These are phyloP conservation scores for Neoarthrinium moseri DNA, from an alignment of 2,329 filamentous ascomycete genomes.

Conservation along the genomic window DNA sequence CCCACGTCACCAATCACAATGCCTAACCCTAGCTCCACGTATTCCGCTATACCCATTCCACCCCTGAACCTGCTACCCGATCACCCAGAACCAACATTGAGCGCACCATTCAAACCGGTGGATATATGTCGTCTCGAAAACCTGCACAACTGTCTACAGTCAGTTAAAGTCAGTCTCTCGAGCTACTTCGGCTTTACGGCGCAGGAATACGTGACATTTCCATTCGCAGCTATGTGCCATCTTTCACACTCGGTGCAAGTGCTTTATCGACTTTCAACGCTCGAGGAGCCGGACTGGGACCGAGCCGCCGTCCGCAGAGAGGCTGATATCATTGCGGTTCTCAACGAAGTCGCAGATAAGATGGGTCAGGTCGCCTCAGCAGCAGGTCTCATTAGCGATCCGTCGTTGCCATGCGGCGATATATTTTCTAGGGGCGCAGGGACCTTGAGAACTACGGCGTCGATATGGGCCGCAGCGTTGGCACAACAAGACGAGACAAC, in stretches of 20 bases:
- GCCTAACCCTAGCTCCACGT: background rate
- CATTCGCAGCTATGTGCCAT: constrained; percentile 22
- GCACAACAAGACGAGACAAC: background rate
- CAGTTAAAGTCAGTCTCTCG: constrained; percentile 19
- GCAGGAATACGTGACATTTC: constrained; percentile 17
- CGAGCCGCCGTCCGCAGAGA: constrained; percentile 14
- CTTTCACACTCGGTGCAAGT: constrained; percentile 24
- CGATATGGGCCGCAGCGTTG: constrained; percentile 3
- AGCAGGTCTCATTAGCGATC: constrained; percentile 18
- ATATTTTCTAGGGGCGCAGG: constrained; percentile 1
- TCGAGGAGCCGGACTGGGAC: constrained; percentile 27
- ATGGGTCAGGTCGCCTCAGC: constrained; percentile 17
- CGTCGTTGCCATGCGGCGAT: constrained; percentile 3
- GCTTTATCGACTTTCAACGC: constrained; percentile 24
- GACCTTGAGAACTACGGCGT: background rate
- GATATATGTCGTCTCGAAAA: constrained; percentile 19
- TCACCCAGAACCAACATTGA: background rate
- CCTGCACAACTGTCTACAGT: constrained; percentile 19
- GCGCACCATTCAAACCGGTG: background rate
- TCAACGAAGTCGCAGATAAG: constrained; percentile 16
- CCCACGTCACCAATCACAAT: constrained; percentile 12
- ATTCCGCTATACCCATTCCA: background rate
- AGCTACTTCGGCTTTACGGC: constrained; percentile 21
- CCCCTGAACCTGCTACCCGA: background rate
- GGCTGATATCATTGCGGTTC: constrained; percentile 19